Conservation (phyloP, 2,329 filamentous ascomycete species). For the Dothideomycetidae sp. region DNA sequence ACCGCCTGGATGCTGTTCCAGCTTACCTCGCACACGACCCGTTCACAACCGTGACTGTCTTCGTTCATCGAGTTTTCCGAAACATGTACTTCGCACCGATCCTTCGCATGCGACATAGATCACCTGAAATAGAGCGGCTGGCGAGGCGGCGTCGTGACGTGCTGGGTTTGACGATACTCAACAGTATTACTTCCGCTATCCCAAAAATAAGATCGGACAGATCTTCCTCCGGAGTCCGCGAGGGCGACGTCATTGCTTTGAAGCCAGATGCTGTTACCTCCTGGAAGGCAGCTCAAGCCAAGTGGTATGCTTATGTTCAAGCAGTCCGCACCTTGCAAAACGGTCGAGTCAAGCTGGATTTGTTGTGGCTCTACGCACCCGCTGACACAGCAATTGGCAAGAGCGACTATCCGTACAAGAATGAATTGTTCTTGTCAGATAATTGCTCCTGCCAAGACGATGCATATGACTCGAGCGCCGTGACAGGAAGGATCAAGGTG, state of each 20-base stretch:
- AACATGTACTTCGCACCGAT: slow-evolving; percentile 45
- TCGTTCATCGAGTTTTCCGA: slow-evolving; percentile 49
- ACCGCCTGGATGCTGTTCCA: slow-evolving; percentile 20
- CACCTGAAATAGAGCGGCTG: slow-evolving; percentile 9
- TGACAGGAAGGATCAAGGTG: slow-evolving; percentile 44
- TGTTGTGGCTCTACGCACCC: slow-evolving; percentile 62
- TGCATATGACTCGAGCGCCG: slow-evolving; percentile 39
- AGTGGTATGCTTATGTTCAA: slow-evolving; percentile 61
- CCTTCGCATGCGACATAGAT: slow-evolving; percentile 26
- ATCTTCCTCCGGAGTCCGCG: slow-evolving; percentile 17
- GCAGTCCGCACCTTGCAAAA: slow-evolving; percentile 28
- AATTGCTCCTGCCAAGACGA: slow-evolving; percentile 54
- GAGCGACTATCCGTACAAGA: slow-evolving; percentile 52
- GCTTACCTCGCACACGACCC: slow-evolving; percentile 14
- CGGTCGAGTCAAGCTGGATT: slow-evolving; percentile 38
- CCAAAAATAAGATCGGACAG: too few relatives aligned
- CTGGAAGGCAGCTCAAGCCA: slow-evolving; percentile 41
- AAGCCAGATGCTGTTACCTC: slow-evolving; percentile 33
- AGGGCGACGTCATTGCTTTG: slow-evolving; percentile 38
- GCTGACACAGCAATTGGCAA: slow-evolving; percentile 54
- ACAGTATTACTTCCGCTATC: not conserved
- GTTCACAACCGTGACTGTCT: slow-evolving; percentile 55
- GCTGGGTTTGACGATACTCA: slow-evolving; percentile 17
- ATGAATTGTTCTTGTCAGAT: slow-evolving; percentile 64
- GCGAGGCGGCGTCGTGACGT: slow-evolving; percentile 12